Evolutionary conservation across 2,329 filamentous ascomycete species (phyloP), one percentile per base, ranked within the genome.

Genomic region (Epichloe elymi): DNA sequence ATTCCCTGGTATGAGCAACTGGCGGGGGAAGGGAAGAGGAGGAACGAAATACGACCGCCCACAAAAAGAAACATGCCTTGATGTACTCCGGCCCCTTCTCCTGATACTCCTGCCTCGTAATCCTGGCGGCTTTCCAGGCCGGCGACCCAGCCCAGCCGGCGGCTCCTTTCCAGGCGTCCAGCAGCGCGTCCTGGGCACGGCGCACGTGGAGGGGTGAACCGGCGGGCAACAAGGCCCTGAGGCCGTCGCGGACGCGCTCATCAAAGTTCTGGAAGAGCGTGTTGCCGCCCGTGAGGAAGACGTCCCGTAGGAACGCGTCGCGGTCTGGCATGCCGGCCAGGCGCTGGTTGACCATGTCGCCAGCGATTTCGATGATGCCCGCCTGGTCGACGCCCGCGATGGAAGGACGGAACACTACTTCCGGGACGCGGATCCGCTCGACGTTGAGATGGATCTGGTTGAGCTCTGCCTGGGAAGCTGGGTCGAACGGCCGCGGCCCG

Each of bases 371-470:
- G 17, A 95, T 78, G 48, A 98, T 79, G 30, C 93, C 93, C 1
- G 91, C 88, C 70, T 98, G 93, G 65, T 97, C 90, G 45, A 96
- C 72, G 6, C 90, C 90, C 0, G 90, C 90, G 62, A 97, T 95
- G 15, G 85, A 83, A 0, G 90, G 91, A 63, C 94, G 88, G 72
- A 96, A 96, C 17, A 95, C 78, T 8, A 96, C 85, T 70, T 97
- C 91, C 3, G 90, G 90, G 2, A 95, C 88, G 48, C 90, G 85
- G 66, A 97, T 95, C 51, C 91, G 84, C 73, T 97, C 90, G 50
- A 98, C 88, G 65, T 98, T 98, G 56, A 98, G 80, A 66, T 98
- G 93, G 48, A 98, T 73, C 68, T 97, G 91, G 66, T 89, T 83
- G 17, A 82, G 80, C 69, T 98, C 73, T 17, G 83, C 80, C 59